Evolutionary conservation across 345 rosid genomes (phyloP).

Genomic region (Nephelium lappaceum): DNA sequence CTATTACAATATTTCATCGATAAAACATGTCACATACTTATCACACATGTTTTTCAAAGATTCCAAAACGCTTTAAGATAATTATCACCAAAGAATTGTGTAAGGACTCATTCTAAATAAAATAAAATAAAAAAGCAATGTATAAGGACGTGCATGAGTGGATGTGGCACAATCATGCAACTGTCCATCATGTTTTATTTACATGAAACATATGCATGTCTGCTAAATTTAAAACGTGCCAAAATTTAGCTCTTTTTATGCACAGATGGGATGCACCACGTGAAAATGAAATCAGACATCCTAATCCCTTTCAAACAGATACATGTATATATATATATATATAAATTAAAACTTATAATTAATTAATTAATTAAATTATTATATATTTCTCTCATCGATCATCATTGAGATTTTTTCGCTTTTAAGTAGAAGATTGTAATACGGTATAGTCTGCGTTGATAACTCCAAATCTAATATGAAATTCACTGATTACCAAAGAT

Average conservation of each 20-base stretch:
- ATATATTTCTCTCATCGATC: not conserved
- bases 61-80: not conserved
- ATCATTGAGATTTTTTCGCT: not conserved
- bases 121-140: too few species aligned
- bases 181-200: not conserved
- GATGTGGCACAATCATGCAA: not conserved
- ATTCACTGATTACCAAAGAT: not conserved
- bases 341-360: not conserved
- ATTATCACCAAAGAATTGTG: too few species aligned
- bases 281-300: not conserved
- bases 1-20: not conserved
- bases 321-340: not conserved
- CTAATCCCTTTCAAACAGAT: too few species aligned
- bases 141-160: not conserved
- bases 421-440: not conserved
- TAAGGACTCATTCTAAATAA: too few species aligned
- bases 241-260: not conserved
- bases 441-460: not conserved
- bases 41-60: not conserved
- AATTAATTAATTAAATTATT: not conserved
- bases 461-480: constrained; percentile 20
- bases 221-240: constrained; percentile 14
- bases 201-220: not conserved
- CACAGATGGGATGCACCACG: not conserved
- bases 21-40: not conserved